Evolutionary conservation across 2,329 filamentous ascomycete genomes (phyloP).

Genomic region (Colletotrichum destructivum): DNA sequence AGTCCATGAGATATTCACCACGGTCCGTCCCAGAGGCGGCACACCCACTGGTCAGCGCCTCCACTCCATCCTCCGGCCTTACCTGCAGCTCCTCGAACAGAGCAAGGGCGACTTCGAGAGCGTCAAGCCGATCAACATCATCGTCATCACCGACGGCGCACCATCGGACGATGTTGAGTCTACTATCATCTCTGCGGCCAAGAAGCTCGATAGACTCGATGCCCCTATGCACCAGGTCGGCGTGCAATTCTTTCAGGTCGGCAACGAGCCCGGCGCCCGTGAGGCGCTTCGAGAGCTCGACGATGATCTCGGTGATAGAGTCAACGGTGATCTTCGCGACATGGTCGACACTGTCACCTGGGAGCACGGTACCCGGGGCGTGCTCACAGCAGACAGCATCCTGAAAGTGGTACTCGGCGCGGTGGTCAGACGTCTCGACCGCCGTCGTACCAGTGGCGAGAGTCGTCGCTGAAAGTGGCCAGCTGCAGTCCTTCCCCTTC

Average conservation of each 20-base stretch:
- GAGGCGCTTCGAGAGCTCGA: constrained; percentile 81
- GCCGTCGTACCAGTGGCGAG: constrained; percentile 44
- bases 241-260: constrained; percentile 97
- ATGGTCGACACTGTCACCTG: constrained; percentile 94
- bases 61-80: constrained; percentile 79
- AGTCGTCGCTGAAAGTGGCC: constrained; percentile 19
- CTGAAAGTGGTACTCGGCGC: constrained; percentile 87
- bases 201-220: constrained; percentile 77
- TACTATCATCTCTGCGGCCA: constrained; percentile 77
- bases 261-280: constrained; percentile 77
- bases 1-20: constrained; percentile 80
- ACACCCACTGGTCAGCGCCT: constrained; percentile 85
- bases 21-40: constrained; percentile 73
- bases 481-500: constrained; percentile 4
- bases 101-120: constrained; percentile 58
- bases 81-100: constrained; percentile 65
- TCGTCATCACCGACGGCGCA: constrained; percentile 91
- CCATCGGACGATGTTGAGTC: constrained; percentile 85
- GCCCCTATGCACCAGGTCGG: constrained; percentile 88
- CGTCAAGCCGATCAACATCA: constrained; percentile 88
- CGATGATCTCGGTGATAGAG: constrained; percentile 74
- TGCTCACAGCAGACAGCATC: constrained; percentile 78
- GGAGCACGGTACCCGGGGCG: constrained; percentile 57
- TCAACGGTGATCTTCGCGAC: constrained; percentile 76
- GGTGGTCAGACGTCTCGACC: constrained; percentile 69